A percentile compares a stretch with the other conserved stretches of the same genome.
These are phyloP conservation scores for Beta corolliflora DNA, from an alignment of 179 eudicot species.

Conservation along the genomic window DNA sequence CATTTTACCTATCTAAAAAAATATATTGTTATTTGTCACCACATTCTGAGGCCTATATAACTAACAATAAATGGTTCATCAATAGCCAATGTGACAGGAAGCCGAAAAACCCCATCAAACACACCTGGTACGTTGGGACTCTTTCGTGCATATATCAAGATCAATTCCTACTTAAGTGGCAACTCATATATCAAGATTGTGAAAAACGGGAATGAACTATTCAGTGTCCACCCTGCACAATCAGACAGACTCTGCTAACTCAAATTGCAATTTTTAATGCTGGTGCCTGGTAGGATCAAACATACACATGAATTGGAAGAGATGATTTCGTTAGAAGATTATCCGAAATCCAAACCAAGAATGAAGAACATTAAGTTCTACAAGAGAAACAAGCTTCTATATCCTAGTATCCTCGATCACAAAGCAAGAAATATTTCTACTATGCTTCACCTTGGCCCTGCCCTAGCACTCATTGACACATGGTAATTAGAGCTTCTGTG, in stretches of 20 bases:
- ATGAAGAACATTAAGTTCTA: background rate
- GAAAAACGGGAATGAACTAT: background rate
- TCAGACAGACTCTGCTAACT: background rate
- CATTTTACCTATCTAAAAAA: no score
- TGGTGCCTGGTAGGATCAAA: background rate
- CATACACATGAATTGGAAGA: background rate
- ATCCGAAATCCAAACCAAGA: background rate
- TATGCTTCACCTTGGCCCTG: constrained; percentile 46
- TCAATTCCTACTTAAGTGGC: background rate
- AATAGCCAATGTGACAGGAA: no score
- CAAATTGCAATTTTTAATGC: background rate
- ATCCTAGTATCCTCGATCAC: background rate
- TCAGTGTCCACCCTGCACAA: background rate
- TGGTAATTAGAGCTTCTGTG: constrained; percentile 86
- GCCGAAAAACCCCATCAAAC: background rate
- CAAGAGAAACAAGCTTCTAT: background rate
- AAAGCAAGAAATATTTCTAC: background rate
- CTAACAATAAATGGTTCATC: no score
- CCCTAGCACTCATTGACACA: constrained; percentile 81
- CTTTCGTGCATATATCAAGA: background rate
- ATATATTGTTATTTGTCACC: no score
- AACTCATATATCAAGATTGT: background rate
- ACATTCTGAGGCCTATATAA: no score
- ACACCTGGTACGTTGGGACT: background rate
- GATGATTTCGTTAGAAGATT: background rate